Conservation (phyloP, 768 basidiomycete species). For the Dictyophora rubrovolvata region DNA sequence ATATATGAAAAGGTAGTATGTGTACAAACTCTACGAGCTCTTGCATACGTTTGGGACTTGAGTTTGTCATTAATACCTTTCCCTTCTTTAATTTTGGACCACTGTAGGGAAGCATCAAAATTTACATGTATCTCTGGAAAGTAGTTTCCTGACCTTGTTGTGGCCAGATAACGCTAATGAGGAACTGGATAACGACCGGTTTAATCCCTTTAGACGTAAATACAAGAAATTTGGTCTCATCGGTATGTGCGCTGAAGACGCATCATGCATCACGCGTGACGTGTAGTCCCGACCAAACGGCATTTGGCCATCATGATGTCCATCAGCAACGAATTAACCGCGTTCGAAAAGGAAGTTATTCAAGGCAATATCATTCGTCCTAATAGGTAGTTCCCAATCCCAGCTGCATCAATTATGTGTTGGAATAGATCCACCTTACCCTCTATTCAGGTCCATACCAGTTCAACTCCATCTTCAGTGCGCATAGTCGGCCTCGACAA, state of each 20-base stretch:
- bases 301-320: no score
- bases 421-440: background rate
- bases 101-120: conserved; percentile 28
- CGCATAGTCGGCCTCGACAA: background rate
- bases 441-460: background rate
- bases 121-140: background rate
- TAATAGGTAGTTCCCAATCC: no score
- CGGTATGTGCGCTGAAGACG: no score
- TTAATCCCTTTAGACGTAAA: no score
- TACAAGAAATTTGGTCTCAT: no score
- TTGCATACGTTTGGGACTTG: conserved; percentile 48
- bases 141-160: conserved; percentile 25
- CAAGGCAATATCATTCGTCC: no score
- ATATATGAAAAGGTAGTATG: background rate
- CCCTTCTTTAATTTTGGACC: conserved; percentile 68
- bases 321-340: no score
- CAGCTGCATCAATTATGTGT: no score
- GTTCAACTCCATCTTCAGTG: background rate
- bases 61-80: conserved; percentile 57
- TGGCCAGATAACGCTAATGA: conserved; percentile 26
- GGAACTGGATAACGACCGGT: conserved; percentile 6
- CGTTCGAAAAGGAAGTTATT: no score
- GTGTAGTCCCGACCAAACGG: no score
- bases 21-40: conserved; percentile 40
- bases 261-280: no score